Evolutionary conservation across 164 flowering plant genomes (phyloP).

Genomic region (Malania oleifera): DNA sequence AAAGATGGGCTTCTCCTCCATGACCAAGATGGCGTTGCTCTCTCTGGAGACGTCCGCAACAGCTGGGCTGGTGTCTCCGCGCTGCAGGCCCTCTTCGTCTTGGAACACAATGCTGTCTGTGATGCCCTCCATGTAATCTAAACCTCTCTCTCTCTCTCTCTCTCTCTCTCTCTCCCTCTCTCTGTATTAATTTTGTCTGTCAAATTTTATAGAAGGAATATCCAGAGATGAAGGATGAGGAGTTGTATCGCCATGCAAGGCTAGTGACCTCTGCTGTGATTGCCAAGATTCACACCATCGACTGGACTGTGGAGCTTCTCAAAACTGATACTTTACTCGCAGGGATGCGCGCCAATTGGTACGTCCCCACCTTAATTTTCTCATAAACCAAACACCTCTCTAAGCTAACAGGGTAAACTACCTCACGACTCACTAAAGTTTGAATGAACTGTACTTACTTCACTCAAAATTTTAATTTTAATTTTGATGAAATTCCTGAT

Average conservation of each 20-base stretch:
- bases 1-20: not conserved
- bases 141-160: not conserved
- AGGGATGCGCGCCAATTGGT: slow-evolving; percentile 1
- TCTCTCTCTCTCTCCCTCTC: too few species aligned
- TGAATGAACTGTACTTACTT: too few species aligned
- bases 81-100: slow-evolving; percentile 1
- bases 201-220: not conserved
- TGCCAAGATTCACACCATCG: not conserved
- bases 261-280: slow-evolving; percentile 1
- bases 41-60: slow-evolving; percentile 1
- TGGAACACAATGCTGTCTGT: not conserved
- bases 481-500: too few species aligned
- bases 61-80: slow-evolving; percentile 1
- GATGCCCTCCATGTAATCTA: not conserved
- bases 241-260: not conserved
- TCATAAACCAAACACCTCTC: too few species aligned
- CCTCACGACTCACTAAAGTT: too few species aligned
- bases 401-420: too few species aligned
- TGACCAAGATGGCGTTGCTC: not conserved
- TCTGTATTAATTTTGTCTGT: not conserved
- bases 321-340: not conserved
- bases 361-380: not conserved
- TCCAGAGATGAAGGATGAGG: not conserved
- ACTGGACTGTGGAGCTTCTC: slow-evolving; percentile 1
- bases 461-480: too few species aligned